These are phyloP conservation scores for Theobroma cacao DNA, from an alignment of 345 rosid species.

Conservation along the genomic window DNA sequence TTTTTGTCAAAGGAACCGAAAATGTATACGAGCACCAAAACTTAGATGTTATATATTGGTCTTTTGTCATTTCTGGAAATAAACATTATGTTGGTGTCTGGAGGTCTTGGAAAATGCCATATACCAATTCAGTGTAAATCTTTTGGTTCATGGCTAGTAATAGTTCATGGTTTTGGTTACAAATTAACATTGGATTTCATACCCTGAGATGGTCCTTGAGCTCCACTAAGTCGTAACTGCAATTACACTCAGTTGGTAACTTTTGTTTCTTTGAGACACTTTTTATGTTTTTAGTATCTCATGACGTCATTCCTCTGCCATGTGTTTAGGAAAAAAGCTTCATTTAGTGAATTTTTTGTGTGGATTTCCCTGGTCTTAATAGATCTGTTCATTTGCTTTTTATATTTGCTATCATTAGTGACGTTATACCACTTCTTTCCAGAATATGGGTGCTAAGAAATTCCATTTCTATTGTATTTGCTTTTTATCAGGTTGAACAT, in stretches of 20 bases:
- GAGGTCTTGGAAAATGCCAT: not conserved
- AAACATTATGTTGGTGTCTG: not conserved
- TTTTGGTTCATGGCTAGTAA: not conserved
- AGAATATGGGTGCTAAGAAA: not conserved
- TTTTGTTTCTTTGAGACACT: not conserved
- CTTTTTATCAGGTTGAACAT: slow-evolving; percentile 50
- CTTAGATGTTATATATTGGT: not conserved
- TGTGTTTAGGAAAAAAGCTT: not conserved
- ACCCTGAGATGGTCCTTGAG: not conserved
- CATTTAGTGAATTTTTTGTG: not conserved
- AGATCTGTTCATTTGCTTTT: not conserved
- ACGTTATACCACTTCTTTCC: too few relatives aligned
- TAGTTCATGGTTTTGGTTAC: not conserved
- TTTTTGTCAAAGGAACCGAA: not conserved
- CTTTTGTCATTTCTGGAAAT: not conserved
- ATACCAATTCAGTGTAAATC: not conserved
- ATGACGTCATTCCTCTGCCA: not conserved
- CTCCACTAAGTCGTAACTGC: not conserved
- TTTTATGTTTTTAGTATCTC: not conserved
- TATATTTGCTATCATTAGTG: not conserved
- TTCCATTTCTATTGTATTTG: not conserved
- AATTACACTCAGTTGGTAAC: not conserved
- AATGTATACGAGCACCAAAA: not conserved
- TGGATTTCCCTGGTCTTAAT: not conserved
- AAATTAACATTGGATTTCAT: not conserved